Conservation (phyloP, 208 protist species). For the Leishmania tarentolae region DNA sequence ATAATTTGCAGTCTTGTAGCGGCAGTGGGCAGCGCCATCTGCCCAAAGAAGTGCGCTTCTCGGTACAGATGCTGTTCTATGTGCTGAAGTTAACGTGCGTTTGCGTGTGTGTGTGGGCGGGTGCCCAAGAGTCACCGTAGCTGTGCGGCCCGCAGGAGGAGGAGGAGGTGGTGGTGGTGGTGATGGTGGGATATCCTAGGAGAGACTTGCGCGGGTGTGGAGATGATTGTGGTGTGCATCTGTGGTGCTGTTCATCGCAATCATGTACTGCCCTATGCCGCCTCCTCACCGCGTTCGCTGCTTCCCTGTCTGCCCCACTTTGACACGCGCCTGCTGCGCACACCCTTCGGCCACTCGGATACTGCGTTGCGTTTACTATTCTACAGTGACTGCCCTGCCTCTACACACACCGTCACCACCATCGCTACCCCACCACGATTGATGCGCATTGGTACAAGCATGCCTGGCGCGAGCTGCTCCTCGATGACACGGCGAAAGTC, state of each 20-base stretch:
- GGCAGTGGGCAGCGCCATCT: neutral
- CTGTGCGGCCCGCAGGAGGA: neutral
- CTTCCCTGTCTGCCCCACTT: neutral
- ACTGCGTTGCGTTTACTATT: neutral
- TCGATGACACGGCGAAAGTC: slow-evolving; percentile 58
- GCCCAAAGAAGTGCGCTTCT: neutral
- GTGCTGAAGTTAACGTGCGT: neutral
- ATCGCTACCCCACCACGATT: slow-evolving; percentile 48
- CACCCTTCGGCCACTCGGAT: neutral
- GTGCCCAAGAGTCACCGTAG: neutral
- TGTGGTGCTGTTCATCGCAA: neutral
- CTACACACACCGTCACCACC: slow-evolving; percentile 36
- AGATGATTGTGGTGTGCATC: neutral
- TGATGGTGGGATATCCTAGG: neutral
- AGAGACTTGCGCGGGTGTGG: neutral
- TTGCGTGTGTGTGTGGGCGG: neutral
- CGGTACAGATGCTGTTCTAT: neutral
- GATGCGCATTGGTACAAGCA: slow-evolving; percentile 44
- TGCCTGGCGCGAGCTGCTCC: slow-evolving; percentile 31
- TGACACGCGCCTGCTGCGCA: neutral
- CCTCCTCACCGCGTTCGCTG: neutral
- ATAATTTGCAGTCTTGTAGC: neutral
- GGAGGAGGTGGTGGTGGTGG: neutral
- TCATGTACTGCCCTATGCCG: neutral
- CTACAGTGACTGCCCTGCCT: slow-evolving; percentile 28